Conservation (phyloP, 345 rosid genomes). For the Eutrema heterophyllum region DNA sequence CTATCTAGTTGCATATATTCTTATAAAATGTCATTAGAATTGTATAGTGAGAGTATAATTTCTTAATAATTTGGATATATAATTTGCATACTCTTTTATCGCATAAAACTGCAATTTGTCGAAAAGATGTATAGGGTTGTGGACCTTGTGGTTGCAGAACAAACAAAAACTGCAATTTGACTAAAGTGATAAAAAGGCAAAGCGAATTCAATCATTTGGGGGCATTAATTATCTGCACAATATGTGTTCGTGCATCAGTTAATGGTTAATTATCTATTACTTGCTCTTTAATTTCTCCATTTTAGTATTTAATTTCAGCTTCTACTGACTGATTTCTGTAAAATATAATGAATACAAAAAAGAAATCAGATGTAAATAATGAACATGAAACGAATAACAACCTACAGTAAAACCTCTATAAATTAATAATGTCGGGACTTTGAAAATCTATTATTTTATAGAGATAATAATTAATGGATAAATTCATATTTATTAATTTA, state of each 20-base stretch:
- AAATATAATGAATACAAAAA: not conserved
- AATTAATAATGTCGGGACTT: too few species aligned
- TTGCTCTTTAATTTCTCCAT: not conserved
- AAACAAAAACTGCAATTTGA: not conserved
- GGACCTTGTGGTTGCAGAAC: not conserved
- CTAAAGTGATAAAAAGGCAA: not conserved
- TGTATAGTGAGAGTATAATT: not conserved
- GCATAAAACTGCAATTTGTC: not conserved
- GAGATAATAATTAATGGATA: too few species aligned
- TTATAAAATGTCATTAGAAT: not conserved
- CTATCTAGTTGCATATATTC: not conserved
- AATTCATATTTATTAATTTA: too few species aligned
- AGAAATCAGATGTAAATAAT: not conserved
- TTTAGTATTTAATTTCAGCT: not conserved
- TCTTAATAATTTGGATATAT: not conserved
- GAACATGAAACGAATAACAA: not conserved
- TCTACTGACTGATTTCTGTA: not conserved
- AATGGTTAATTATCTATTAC: not conserved
- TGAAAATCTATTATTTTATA: too few species aligned
- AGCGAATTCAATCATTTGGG: slow-evolving; percentile 3
- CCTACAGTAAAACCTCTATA: not conserved
- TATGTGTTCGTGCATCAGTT: not conserved
- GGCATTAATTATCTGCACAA: not conserved
- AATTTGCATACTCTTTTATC: not conserved
- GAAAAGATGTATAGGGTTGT: not conserved